Base-by-base conservation (phyloP, 2,329 filamentous ascomycete genomes). In the Penicillium sp. region DNA sequence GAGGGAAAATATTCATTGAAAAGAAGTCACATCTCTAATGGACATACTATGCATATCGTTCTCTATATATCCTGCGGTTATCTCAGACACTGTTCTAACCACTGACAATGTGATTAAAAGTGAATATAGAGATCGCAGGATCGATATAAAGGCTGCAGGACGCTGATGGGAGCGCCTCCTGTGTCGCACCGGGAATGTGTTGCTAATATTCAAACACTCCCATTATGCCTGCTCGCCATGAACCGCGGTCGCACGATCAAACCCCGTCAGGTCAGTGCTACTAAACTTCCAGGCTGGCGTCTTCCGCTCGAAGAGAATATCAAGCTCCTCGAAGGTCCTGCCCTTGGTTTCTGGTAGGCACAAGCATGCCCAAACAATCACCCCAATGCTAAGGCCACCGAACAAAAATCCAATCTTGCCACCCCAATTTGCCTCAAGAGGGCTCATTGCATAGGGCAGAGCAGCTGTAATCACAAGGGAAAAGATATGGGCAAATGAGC, bases 321-420 rank as follows among this genome's bases (percentile, higher is more conserved):
- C 69, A 45, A 72, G 33, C 44, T 71, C 69, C 41, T 63, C 69
- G 40, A 65, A 70, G 0, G 66, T 69, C 7, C 69, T 55, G 1
- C 62, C 70, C 37, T 64, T 66, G 0, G 69, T 70, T 48, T 73
- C 70, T 0, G 70, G 70, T 5, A 73, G 42, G 8, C 66, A 63
- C 52, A 67, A 68, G 56, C 67, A 73, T n/a, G 65, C 67, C 52
- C 67, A 75, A 0, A 69, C 30, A 3, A 63, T 51, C 30, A 64
- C 67, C 3, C 71, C 7, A 1, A 62, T 36, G 10, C 61, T 63
- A 1, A 61, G 52, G 0, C 64, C 70, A 2, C 63, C 64, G 19
- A 67, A 74, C 7, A 74, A 44, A 31, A 74, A 73, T 0, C 69
- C 71, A 1, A 67, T 60, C 44, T 70, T 72, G 9, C 68, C 71